Evolutionary conservation across 1,284 basidiomycete genomes (phyloP).

Genomic region (Xanthoconium separans): DNA sequence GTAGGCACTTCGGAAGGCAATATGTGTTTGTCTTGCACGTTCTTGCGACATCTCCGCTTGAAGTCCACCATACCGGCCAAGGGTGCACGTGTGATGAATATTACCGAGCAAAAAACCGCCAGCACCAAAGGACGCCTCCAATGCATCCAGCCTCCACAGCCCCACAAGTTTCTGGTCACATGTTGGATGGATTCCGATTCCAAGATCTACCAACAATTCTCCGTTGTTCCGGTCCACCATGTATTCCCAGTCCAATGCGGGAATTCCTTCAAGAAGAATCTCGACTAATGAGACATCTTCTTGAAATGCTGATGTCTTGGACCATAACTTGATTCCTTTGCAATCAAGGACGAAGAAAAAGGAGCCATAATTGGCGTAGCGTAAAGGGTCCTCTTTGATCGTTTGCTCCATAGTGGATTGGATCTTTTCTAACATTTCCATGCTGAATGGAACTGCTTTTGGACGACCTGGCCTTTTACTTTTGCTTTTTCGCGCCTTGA

Average conservation of each 20-base stretch:
- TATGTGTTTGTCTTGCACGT: slow-evolving; percentile 1
- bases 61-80: slow-evolving; percentile 6
- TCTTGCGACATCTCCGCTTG: slow-evolving; percentile 12
- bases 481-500: not conserved
- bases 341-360: slow-evolving; percentile 21
- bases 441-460: too few species aligned
- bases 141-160: slow-evolving; percentile 6
- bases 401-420: not conserved
- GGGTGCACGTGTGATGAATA: slow-evolving; percentile 2
- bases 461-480: not conserved
- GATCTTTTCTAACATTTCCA: not conserved
- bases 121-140: slow-evolving; percentile 11
- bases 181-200: not conserved
- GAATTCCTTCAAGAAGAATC: not conserved
- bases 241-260: slow-evolving; percentile 9
- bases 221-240: slow-evolving; percentile 12
- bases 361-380: slow-evolving; percentile 11
- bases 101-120: slow-evolving; percentile 1
- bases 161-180: not conserved
- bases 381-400: not conserved
- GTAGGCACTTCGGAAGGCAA: slow-evolving; percentile 10
- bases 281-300: not conserved
- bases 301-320: not conserved
- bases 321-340: slow-evolving; percentile 19
- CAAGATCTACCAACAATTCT: slow-evolving; percentile 12